These are phyloP conservation scores for Sporothrix pseudoabietina DNA, from an alignment of 2,329 filamentous ascomycete species.

Conservation along the genomic window DNA sequence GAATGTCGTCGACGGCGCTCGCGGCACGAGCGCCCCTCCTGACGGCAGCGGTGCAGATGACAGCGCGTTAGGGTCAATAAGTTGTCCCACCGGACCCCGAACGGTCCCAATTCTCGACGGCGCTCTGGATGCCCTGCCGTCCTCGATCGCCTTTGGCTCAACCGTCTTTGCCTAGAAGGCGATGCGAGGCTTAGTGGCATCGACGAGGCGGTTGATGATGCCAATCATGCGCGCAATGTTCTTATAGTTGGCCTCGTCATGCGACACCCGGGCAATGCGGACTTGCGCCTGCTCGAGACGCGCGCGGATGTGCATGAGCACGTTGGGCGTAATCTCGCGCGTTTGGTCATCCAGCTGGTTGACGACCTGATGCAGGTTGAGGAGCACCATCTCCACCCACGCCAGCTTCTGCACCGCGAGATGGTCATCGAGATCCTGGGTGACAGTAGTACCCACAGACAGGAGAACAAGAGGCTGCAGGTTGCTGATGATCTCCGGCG, in stretches of 20 bases:
- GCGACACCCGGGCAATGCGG: slow-evolving; percentile 52
- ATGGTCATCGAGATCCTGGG: slow-evolving; percentile 58
- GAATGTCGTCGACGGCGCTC: background rate
- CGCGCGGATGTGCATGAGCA: slow-evolving; percentile 57
- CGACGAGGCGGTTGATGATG: slow-evolving; percentile 41
- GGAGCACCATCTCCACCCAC: slow-evolving; percentile 64
- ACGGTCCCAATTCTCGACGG: background rate
- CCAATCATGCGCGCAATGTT: slow-evolving; percentile 51
- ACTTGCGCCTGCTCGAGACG: slow-evolving; percentile 57
- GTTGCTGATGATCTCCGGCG: slow-evolving; percentile 56
- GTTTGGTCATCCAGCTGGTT: slow-evolving; percentile 56
- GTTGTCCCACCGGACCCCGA: background rate
- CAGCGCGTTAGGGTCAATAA: background rate
- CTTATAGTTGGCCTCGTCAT: slow-evolving; percentile 52
- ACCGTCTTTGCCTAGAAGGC: slow-evolving; percentile 18
- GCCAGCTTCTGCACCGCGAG: slow-evolving; percentile 58
- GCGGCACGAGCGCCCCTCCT: background rate
- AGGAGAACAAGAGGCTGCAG: slow-evolving; percentile 64
- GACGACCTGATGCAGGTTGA: slow-evolving; percentile 53
- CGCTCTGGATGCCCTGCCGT: background rate
- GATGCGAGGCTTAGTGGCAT: slow-evolving; percentile 32
- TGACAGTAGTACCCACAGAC: slow-evolving; percentile 66
- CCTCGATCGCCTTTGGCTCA: slow-evolving; percentile 15
- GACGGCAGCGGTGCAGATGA: background rate
- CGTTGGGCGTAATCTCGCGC: slow-evolving; percentile 58